Conservation (phyloP, 495 filamentous ascomycete genomes). For the Pseudomonodictys pantanalensis region DNA sequence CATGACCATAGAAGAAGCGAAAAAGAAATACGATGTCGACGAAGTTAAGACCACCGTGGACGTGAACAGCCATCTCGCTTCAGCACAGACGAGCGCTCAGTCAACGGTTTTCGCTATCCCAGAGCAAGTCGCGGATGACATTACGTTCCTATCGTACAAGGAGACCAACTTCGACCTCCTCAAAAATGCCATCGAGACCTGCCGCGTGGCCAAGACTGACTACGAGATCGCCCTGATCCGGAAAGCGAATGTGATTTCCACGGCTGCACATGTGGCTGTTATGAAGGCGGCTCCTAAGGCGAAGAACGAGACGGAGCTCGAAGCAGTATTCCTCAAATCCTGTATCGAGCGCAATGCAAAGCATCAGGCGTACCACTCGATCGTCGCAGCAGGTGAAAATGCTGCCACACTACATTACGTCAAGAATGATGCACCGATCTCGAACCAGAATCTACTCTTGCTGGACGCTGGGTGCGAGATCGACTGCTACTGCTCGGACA, state of each 20-base stretch:
- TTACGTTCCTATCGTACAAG: constrained; percentile 63
- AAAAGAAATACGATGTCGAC: constrained; percentile 78
- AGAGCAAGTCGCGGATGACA: constrained; percentile 62
- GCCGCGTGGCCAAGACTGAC: constrained; percentile 75
- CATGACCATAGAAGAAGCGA: constrained; percentile 68
- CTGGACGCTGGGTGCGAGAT: constrained; percentile 85
- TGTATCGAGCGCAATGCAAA: constrained; percentile 71
- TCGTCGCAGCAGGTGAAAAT: constrained; percentile 72
- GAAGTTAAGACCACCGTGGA: constrained; percentile 65
- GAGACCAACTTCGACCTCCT: constrained; percentile 59
- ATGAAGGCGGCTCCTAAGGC: constrained; percentile 57
- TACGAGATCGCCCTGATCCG: constrained; percentile 81
- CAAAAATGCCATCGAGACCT: constrained; percentile 73
- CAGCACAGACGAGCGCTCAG: constrained; percentile 46
- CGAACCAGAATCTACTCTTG: constrained; percentile 68
- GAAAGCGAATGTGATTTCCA: constrained; percentile 78
- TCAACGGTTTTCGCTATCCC: constrained; percentile 66
- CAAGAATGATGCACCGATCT: constrained; percentile 66
- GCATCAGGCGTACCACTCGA: constrained; percentile 80
- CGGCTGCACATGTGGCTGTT: constrained; percentile 69
- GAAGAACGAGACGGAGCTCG: neutral
- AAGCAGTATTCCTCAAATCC: constrained; percentile 60
- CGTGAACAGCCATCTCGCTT: constrained; percentile 62
- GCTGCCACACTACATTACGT: constrained; percentile 88
- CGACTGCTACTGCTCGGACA: constrained; percentile 77